These are phyloP conservation scores for Suillus alpinus DNA, from an alignment of 768 basidiomycete genomes.

Conservation along the genomic window DNA sequence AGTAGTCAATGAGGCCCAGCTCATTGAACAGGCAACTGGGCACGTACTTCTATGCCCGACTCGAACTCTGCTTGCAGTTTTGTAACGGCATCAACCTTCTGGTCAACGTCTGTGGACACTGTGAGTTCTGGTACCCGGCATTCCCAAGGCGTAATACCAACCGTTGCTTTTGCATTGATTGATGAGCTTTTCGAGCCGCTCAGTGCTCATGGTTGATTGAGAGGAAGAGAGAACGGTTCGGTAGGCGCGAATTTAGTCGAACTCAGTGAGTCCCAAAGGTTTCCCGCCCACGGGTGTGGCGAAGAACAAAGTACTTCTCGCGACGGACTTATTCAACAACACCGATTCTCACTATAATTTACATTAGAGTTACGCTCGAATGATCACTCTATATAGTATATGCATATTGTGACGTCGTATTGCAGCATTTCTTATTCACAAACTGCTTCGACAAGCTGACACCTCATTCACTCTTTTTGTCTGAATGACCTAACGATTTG, in stretches of 20 bases:
- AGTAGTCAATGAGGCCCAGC: neutral
- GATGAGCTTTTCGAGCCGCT: slow-evolving; percentile 57
- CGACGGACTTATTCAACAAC: slow-evolving; percentile 1
- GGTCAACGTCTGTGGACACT: slow-evolving; percentile 62
- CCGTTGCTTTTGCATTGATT: slow-evolving; percentile 66
- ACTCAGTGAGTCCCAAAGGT: slow-evolving; percentile 16
- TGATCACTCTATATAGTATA: neutral
- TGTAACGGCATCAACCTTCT: slow-evolving; percentile 74
- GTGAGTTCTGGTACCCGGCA: slow-evolving; percentile 9
- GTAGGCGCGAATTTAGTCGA: slow-evolving; percentile 11
- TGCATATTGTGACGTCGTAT: neutral
- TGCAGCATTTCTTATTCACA: slow-evolving; percentile 2
- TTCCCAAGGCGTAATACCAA: slow-evolving; percentile 26
- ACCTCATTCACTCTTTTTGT: slow-evolving; percentile 41
- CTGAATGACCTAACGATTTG: slow-evolving; percentile 85
- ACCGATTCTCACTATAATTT: neutral
- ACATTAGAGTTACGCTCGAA: neutral
- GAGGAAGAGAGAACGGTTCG: slow-evolving; percentile 10
- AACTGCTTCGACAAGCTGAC: neutral
- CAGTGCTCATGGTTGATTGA: slow-evolving; percentile 48
- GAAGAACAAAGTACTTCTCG: slow-evolving; percentile 10
- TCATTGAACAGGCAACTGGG: slow-evolving; percentile 4
- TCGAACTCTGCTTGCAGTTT: slow-evolving; percentile 79
- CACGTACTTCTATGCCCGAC: slow-evolving; percentile 60
- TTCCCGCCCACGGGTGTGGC: slow-evolving; percentile 17